Evolutionary conservation across 192 early-diverging fungal species (phyloP).

Genomic region (Gorgonomyces haynaldii): DNA sequence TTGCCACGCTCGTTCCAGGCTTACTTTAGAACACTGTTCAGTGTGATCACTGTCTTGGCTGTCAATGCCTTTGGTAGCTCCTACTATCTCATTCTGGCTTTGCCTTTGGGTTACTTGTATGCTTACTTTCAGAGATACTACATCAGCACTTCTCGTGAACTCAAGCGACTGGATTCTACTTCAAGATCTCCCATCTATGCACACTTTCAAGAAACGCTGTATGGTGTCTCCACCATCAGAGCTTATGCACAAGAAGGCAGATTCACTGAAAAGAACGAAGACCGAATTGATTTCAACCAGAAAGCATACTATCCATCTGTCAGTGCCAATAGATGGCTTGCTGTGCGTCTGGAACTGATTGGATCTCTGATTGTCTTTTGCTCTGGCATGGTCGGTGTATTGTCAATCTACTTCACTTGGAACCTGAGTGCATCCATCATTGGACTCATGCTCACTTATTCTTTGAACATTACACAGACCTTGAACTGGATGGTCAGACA

Average conservation of each 20-base stretch:
- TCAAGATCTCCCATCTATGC: slow-evolving; percentile 43
- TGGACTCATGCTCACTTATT: slow-evolving; percentile 42
- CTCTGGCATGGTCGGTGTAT: slow-evolving; percentile 58
- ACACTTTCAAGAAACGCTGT: slow-evolving; percentile 47
- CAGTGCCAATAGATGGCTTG: slow-evolving; percentile 44
- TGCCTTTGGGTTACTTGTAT: slow-evolving; percentile 38
- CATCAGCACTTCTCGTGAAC: slow-evolving; percentile 40
- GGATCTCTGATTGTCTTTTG: slow-evolving; percentile 69
- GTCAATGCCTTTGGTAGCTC: slow-evolving; percentile 37
- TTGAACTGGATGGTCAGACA: slow-evolving; percentile 81
- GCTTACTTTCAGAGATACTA: slow-evolving; percentile 43
- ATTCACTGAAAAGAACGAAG: slow-evolving; percentile 59
- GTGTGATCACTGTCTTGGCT: slow-evolving; percentile 31
- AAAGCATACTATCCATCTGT: slow-evolving; percentile 68
- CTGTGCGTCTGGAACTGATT: slow-evolving; percentile 67
- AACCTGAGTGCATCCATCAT: slow-evolving; percentile 36
- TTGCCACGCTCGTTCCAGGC: slow-evolving; percentile 38
- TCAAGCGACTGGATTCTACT: slow-evolving; percentile 46
- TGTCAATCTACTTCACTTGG: slow-evolving; percentile 47
- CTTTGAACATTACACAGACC: slow-evolving; percentile 63
- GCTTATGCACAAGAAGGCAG: slow-evolving; percentile 43
- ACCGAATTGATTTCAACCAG: slow-evolving; percentile 65
- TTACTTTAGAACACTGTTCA: slow-evolving; percentile 38
- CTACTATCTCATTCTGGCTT: slow-evolving; percentile 32
- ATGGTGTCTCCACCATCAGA: slow-evolving; percentile 41